These are phyloP conservation scores for Ceratobasidium sp. DNA, from an alignment of 1,284 basidiomycete genomes.

Conservation along the genomic window DNA sequence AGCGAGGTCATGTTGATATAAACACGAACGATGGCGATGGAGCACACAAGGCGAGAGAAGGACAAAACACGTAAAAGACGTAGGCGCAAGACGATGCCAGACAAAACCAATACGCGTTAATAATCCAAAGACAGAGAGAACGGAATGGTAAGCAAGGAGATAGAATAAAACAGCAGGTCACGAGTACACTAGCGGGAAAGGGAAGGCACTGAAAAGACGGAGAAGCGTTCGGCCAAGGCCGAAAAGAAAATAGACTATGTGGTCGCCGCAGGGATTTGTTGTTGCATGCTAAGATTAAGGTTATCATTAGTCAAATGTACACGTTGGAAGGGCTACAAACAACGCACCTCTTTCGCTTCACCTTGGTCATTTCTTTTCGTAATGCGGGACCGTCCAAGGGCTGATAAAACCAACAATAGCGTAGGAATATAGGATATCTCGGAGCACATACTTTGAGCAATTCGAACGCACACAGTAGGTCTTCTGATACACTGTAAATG, in stretches of 20 bases:
- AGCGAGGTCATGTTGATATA: conserved; percentile 35
- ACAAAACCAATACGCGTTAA: conserved; percentile 27
- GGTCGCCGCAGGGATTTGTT: conserved; percentile 3
- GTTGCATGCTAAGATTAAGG: conserved; percentile 28
- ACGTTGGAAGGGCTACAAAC: conserved; percentile 46
- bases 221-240: conserved; percentile 5
- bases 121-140: conserved; percentile 31
- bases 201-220: conserved; percentile 5
- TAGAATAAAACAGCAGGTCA: conserved; percentile 31
- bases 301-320: neutral
- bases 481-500: conserved; percentile 87
- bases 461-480: conserved; percentile 97
- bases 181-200: conserved; percentile 27
- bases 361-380: conserved; percentile 99
- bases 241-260: conserved; percentile 7
- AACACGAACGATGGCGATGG: conserved; percentile 28
- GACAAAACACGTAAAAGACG: conserved; percentile 36
- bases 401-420: conserved; percentile 37
- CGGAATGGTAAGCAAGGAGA: conserved; percentile 17
- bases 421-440: neutral
- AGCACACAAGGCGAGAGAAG: conserved; percentile 35
- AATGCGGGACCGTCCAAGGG: conserved; percentile 94
- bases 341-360: conserved; percentile 98
- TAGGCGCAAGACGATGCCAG: conserved; percentile 33
- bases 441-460: conserved; percentile 69